Base-by-base conservation (phyloP, 2,329 filamentous ascomycete species). In the Penicillium sp. region DNA sequence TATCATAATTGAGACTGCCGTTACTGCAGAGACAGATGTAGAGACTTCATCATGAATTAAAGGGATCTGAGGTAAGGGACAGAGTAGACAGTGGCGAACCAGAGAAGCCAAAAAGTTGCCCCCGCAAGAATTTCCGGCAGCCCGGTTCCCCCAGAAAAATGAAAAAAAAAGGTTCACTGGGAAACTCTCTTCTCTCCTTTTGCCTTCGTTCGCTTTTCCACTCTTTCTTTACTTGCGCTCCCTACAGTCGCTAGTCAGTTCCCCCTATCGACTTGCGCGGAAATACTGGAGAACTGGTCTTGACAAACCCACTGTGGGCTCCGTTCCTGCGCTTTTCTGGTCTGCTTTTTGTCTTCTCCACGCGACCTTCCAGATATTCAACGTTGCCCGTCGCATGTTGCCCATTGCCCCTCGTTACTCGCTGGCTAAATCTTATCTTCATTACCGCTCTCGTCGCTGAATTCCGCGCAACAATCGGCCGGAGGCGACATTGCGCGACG, bases 1-100 rank as follows among this genome's bases (percentile, higher is more conserved):
- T 44, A 44, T 27, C 40, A 43, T 1, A 20, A 20, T 20, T 4
- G 18, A 4, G 49, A 32, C 20, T 36, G 32, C 9, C 52, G 46
- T n/a, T n/a, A n/a, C n/a, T n/a, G 22, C 27, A 23, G 27, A 44
- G 50, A 24, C 50, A 55, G 20, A 54, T 40, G 34, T 36, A 29
- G 49, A 51, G 4, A 51, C 46, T 29, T 55, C 49, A 23, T 52
- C 52, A 10, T 55, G 36, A 2, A 40, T 3, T 22, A 4, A 23
- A 14, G 18, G 16, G 26, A 31, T 22, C 27, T 13, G 39, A 40
- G 24, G 37, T 24, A 34, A 34, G 31, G 31, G 31, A 34, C 14
- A 10, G n/a, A n/a, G n/a, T n/a, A n/a, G n/a, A n/a, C n/a, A n/a
- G 31, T 34, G 31, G 31, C 31, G 31, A 34, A 34, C 31, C 29